phyloP scores from a whole-genome alignment of 805 yeast species.

The Cyberlindnera samutprakarnensis region DNA sequence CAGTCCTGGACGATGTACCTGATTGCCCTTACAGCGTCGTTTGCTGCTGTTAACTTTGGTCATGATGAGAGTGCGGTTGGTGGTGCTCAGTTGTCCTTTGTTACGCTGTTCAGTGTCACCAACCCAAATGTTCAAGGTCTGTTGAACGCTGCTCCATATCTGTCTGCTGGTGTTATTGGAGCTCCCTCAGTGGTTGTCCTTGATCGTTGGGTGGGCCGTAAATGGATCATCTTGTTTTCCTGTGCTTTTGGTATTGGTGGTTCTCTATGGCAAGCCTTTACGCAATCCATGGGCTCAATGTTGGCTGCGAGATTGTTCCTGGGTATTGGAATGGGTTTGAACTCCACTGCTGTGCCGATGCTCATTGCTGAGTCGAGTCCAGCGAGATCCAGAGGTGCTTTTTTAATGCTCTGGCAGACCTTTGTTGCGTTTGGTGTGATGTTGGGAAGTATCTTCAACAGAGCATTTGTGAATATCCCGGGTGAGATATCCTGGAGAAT shows the following conservation, averaged over 20 bases:
- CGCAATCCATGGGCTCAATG: conserved; percentile 53
- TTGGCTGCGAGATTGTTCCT: conserved; percentile 51
- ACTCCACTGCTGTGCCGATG: conserved; percentile 62
- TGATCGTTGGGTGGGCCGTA: conserved; percentile 48
- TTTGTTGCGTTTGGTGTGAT: conserved; percentile 71
- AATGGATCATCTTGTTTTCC: conserved; percentile 50
- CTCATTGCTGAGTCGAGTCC: conserved; percentile 60
- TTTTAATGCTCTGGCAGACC: conserved; percentile 67
- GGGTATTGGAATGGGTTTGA: conserved; percentile 62
- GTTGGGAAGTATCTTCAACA: conserved; percentile 54
- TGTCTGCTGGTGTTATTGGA: conserved; percentile 48
- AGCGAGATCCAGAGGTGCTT: conserved; percentile 50
- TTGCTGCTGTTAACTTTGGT: conserved; percentile 59
- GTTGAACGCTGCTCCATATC: conserved; percentile 58
- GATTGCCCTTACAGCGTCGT: conserved; percentile 49
- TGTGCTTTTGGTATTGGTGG: conserved; percentile 51
- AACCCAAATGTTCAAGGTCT: conserved; percentile 45
- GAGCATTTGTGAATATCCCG: conserved; percentile 44
- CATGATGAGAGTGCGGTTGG: conserved; percentile 69
- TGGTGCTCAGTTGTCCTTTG: conserved; percentile 55
- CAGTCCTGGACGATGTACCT: conserved; percentile 44
- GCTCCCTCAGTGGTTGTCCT: conserved; percentile 49
- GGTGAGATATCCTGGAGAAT: conserved; percentile 53
- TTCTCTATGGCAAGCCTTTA: conserved; percentile 58
- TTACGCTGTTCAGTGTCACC: conserved; percentile 35